These are phyloP conservation scores for Diplogelasinospora grovesii DNA, from an alignment of 495 filamentous ascomycete species.

Conservation along the genomic window DNA sequence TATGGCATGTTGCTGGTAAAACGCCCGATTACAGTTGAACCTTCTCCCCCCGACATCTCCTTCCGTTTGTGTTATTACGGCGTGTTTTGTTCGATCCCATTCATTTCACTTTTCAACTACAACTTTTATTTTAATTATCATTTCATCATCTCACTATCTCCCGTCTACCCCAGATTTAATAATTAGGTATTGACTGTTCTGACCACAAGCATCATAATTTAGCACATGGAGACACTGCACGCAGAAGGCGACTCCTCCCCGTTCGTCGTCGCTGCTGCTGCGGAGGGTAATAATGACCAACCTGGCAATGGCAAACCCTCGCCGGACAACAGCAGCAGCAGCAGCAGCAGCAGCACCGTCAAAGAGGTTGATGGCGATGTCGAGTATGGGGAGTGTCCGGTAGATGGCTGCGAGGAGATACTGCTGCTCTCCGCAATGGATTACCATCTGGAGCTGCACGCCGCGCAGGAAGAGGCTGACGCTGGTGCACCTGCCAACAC, in stretches of 20 bases:
- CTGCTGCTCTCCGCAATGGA: slow-evolving; percentile 56
- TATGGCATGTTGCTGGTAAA: slow-evolving; percentile 25
- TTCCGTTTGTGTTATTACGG: not conserved
- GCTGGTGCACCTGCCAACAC: slow-evolving; percentile 33
- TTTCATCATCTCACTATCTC: not conserved
- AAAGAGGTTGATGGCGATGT: slow-evolving; percentile 51
- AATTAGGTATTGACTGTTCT: no score
- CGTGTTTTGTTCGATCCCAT: not conserved
- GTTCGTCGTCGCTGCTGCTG: slow-evolving; percentile 17
- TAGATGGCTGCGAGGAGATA: slow-evolving; percentile 65
- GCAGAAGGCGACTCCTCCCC: slow-evolving; percentile 50
- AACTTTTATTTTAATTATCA: no score
- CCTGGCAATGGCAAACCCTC: slow-evolving; percentile 1
- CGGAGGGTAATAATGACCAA: not conserved
- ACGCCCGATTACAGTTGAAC: not conserved
- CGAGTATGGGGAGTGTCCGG: slow-evolving; percentile 60
- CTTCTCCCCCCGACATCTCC: not conserved
- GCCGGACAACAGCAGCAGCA: not conserved
- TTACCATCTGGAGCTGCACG: slow-evolving; percentile 69
- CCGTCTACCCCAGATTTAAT: no score
- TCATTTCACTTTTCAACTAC: not conserved
- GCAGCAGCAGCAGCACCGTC: not conserved
- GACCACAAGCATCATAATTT: no score
- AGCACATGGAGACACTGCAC: slow-evolving; percentile 55
- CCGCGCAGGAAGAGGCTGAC: slow-evolving; percentile 51